Evolutionary conservation across 73 alveolate species (phyloP).

Genomic region (Halteria grandinella): DNA sequence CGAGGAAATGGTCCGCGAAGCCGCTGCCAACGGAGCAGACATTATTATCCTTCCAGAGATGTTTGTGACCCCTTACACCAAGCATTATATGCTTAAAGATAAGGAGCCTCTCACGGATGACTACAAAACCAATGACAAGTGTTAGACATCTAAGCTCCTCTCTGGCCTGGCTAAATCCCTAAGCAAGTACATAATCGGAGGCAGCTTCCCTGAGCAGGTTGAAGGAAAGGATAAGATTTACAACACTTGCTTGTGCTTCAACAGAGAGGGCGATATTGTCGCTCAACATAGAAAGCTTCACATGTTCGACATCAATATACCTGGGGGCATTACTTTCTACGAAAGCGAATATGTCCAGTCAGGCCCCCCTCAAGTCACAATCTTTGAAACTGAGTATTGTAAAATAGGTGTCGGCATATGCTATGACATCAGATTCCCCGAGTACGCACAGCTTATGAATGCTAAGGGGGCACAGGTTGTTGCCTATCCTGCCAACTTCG

Average conservation of each 20-base stretch:
- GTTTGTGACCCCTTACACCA: slow-evolving; percentile 84
- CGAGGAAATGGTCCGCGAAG: slow-evolving; percentile 65
- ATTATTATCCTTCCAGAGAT: slow-evolving; percentile 92
- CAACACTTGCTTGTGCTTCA: slow-evolving; percentile 87
- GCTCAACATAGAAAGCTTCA: slow-evolving; percentile 89
- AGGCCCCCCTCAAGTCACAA: slow-evolving; percentile 72
- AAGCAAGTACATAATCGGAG: slow-evolving; percentile 85
- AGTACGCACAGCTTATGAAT: slow-evolving; percentile 83
- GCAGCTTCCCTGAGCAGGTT: slow-evolving; percentile 88
- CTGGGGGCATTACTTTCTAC: slow-evolving; percentile 82
- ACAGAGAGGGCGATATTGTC: slow-evolving; percentile 81
- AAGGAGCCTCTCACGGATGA: slow-evolving; percentile 77
- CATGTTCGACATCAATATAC: slow-evolving; percentile 94
- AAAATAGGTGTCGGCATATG: slow-evolving; percentile 95
- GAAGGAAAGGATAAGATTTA: slow-evolving; percentile 76
- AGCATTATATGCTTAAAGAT: slow-evolving; percentile 72
- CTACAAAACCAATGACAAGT: slow-evolving; percentile 61
- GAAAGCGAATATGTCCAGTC: slow-evolving; percentile 91
- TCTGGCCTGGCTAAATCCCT: slow-evolving; percentile 76
- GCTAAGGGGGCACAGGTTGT: slow-evolving; percentile 80
- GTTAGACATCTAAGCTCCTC: slow-evolving; percentile 79
- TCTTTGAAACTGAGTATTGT: slow-evolving; percentile 89
- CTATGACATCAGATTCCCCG: slow-evolving; percentile 96
- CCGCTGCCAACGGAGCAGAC: slow-evolving; percentile 88
- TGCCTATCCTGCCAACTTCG: slow-evolving; percentile 92